A percentile compares a stretch with the other conserved stretches of the same genome.
Evolutionary conservation across 73 alveolate genomes (phyloP).

Genomic region (Paramecium primaurelia): DNA sequence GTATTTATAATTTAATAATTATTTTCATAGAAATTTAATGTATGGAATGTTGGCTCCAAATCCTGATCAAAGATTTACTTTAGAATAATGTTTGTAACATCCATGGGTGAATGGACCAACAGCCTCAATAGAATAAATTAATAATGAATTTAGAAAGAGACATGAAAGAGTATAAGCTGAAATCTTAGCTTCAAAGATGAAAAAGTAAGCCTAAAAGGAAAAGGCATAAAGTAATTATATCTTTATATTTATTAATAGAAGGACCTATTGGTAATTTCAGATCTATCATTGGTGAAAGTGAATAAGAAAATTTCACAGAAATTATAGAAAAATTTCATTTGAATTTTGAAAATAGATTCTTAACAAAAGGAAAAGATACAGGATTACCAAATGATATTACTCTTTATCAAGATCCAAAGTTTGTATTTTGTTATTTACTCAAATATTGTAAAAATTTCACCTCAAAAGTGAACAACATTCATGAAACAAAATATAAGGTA

Average conservation of each 20-base stretch:
- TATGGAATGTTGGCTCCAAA: conserved; percentile 66
- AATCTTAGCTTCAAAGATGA: conserved; percentile 14
- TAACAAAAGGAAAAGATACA: not conserved
- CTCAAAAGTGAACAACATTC: not conserved
- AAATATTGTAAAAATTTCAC: not conserved
- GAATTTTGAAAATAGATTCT: not conserved
- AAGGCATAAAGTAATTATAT: not conserved
- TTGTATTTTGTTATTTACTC: not conserved
- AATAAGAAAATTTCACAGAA: not conserved
- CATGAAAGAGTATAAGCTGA: conserved; percentile 45
- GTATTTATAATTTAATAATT: not conserved
- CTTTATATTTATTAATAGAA: not conserved
- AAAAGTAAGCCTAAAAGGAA: conserved; percentile 33
- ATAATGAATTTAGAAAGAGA: conserved; percentile 60
- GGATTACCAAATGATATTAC: not conserved
- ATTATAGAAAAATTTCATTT: not conserved
- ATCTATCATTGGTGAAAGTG: not conserved
- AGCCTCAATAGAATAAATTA: conserved; percentile 60
- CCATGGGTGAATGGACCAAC: conserved; percentile 73
- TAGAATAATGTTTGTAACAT: conserved; percentile 67
- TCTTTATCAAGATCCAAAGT: not conserved
- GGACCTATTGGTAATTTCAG: not conserved
- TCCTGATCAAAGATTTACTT: conserved; percentile 64
- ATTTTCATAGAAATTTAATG: conserved; percentile 52
- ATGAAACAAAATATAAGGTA: not conserved